Evolutionary conservation across 345 rosid species (phyloP).

Genomic region (Mercurialis annua): DNA sequence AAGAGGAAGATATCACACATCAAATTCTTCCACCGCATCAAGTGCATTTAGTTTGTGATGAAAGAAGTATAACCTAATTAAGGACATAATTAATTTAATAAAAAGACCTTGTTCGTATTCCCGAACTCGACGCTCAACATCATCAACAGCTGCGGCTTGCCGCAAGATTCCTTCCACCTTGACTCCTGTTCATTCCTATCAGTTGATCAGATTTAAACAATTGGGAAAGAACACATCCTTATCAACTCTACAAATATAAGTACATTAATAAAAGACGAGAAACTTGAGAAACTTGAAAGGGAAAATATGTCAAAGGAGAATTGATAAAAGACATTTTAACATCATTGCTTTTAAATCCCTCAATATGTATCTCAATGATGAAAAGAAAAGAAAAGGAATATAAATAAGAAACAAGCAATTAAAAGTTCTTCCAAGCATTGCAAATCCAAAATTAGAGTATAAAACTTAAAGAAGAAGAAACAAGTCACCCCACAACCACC

Average conservation of each 20-base stretch:
- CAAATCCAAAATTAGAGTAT: background rate
- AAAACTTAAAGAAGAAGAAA: background rate
- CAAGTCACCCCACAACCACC: background rate
- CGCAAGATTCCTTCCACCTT: slow-evolving; percentile 93
- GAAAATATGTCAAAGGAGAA: background rate
- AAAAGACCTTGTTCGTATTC: slow-evolving; percentile 90
- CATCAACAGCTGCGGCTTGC: slow-evolving; percentile 98
- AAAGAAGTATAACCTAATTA: slow-evolving; percentile 11
- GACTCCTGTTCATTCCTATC: slow-evolving; percentile 51
- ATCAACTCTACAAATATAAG: background rate
- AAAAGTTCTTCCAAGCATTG: background rate
- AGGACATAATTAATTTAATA: slow-evolving; percentile 6
- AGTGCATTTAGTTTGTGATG: background rate
- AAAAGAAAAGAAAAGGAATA: background rate
- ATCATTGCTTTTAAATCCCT: background rate
- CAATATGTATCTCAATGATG: background rate
- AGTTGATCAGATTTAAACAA: slow-evolving; percentile 26
- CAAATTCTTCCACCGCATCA: background rate
- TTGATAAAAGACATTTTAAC: background rate
- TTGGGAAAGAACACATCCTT: background rate
- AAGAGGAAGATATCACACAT: slow-evolving; percentile 9
- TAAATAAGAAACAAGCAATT: background rate
- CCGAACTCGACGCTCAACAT: slow-evolving; percentile 81
- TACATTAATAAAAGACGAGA: background rate
- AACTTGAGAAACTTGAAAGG: background rate